phyloP scores from a whole-genome alignment of 2,329 filamentous ascomycete species.

The Dactylellina haptotyla region DNA sequence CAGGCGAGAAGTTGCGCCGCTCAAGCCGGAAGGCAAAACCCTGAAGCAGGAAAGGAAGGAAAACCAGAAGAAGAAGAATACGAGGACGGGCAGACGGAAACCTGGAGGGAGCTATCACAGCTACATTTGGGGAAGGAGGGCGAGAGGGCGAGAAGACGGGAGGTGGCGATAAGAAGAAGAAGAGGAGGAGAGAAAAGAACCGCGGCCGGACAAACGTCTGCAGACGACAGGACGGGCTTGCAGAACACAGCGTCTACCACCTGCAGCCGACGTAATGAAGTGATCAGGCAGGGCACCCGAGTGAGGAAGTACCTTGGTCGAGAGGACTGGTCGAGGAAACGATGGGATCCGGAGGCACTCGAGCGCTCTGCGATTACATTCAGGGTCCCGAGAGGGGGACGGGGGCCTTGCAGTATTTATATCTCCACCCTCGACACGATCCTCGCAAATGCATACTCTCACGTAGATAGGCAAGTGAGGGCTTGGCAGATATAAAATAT shows the following conservation, averaged over 20 bases:
- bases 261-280: slow-evolving; percentile 8
- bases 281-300: too few relatives aligned
- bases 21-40: background rate
- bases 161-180: background rate
- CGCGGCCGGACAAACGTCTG: slow-evolving; percentile 7
- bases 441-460: too few relatives aligned
- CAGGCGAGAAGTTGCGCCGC: background rate
- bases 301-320: too few relatives aligned
- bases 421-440: too few relatives aligned
- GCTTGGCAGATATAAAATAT: slow-evolving; percentile 1
- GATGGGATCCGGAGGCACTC: too few relatives aligned
- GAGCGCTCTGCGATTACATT: too few relatives aligned
- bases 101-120: too few relatives aligned
- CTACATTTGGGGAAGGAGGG: background rate
- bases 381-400: too few relatives aligned
- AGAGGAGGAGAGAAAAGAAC: background rate
- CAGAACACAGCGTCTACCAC: background rate
- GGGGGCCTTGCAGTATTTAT: background rate
- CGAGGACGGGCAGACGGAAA: too few relatives aligned
- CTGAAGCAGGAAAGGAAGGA: background rate
- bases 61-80: background rate
- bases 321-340: too few relatives aligned
- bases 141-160: background rate
- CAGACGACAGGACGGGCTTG: too few relatives aligned
- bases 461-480: too few relatives aligned